Base-by-base conservation (phyloP, 2,329 filamentous ascomycete genomes). In the Penicillium hordei region DNA sequence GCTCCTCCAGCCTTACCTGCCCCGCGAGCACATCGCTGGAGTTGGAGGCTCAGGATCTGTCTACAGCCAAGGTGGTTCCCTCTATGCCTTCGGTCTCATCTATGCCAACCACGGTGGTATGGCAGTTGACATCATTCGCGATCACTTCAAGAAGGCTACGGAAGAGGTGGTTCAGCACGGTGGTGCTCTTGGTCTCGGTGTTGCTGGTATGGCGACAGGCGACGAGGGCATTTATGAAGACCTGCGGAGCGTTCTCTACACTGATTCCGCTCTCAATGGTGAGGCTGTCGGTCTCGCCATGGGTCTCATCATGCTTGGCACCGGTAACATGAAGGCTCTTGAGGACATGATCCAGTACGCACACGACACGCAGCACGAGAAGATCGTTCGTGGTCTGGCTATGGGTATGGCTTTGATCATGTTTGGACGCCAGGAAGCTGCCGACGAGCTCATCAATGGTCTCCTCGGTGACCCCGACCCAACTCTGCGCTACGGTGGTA, bases 331-430 rank as follows among this genome's bases (percentile, higher is more conserved):
- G 72, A 92, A 90, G 74, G 93, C 92, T 9, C 79, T 99, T 8
- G 91, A 97, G 72, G 91, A 96, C 67, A 97, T 99, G 93, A 94
- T 97, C 58, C 89, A 92, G 46, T 99, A 99, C 71, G 92, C 94
- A 4, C 94, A 97, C 70, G 94, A 99, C 66, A 99, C 94, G 1
- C 93, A 95, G 61, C 94, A 99, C 78, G 94, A 99, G 81, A 99
- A 99, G 84, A 97, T 96, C 70, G 92, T 99, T 25, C 91, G 94
- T 49, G 94, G 94, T 72, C 86, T 97, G 59, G 93, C 94, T 33
- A 85, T 99, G 65, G 94, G 94, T 58, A 97, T 99, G 91, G 92
- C 94, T 12, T 82, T 99, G 59, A 96, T 99, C 79, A 97, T 97
- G 93, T 99, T 94, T 68, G 92, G 89, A 48, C 89, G 92, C 59